Conservation (phyloP, 805 yeast species). For the Pichia thaimueangensis region DNA sequence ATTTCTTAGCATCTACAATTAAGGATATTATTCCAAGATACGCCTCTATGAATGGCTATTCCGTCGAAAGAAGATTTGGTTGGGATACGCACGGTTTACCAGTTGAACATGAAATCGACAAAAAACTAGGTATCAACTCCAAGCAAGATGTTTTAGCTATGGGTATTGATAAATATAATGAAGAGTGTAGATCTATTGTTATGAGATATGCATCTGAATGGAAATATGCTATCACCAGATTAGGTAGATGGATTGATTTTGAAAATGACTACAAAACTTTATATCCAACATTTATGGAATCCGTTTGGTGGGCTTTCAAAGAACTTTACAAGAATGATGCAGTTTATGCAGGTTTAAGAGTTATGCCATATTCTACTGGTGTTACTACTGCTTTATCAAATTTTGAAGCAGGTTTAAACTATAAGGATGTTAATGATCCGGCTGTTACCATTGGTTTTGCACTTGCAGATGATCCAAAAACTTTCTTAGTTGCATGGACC, state of each 20-base stretch:
- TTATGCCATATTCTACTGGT: conserved; percentile 98
- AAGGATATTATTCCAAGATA: conserved; percentile 97
- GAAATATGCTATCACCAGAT: conserved; percentile 86
- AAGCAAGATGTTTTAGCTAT: conserved; percentile 89
- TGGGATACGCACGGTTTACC: conserved; percentile 99
- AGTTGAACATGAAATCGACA: conserved; percentile 97
- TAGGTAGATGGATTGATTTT: conserved; percentile 99
- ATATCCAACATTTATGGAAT: conserved; percentile 95
- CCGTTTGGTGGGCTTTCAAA: conserved; percentile 98
- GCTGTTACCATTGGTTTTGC: conserved; percentile 92
- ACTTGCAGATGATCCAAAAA: conserved; percentile 69
- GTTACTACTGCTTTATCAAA: conserved; percentile 94
- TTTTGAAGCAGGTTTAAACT: conserved; percentile 97
- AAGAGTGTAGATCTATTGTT: conserved; percentile 92
- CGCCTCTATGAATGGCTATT: conserved; percentile 95
- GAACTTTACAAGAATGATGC: conserved; percentile 77
- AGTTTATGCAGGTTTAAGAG: conserved; percentile 92
- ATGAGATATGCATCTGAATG: conserved; percentile 96
- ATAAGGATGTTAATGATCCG: conserved; percentile 95
- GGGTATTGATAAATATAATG: conserved; percentile 93
- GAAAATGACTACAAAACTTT: conserved; percentile 97
- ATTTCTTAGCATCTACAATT: conserved; percentile 91
- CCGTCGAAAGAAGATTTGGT: conserved; percentile 95
- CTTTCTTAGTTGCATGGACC: conserved; percentile 94
- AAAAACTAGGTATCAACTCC: conserved; percentile 86